phyloP scores from a whole-genome alignment of 2,329 filamentous ascomycete species.

The Helotiales sp. region DNA sequence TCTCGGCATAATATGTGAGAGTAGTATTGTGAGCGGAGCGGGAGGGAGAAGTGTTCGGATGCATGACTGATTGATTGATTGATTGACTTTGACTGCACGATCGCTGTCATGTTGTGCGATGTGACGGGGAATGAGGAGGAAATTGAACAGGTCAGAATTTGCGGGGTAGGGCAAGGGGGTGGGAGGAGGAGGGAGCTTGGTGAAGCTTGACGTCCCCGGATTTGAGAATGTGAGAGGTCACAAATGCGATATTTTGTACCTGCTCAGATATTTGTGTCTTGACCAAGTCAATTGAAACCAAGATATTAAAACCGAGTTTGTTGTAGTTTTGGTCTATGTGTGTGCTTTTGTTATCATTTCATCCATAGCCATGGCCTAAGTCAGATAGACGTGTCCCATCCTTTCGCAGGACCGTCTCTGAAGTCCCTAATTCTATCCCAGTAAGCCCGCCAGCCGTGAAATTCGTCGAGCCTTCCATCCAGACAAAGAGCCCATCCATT shows the following conservation, averaged over 20 bases:
- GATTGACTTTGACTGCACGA: too few species aligned
- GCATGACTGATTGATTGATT: neutral
- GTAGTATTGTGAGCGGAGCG: neutral
- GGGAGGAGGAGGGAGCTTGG: neutral
- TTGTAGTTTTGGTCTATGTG: constrained; percentile 1
- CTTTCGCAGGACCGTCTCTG: neutral
- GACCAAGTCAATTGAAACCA: neutral
- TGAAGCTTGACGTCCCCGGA: constrained; percentile 6
- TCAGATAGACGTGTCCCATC: constrained; percentile 5
- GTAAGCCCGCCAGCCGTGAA: constrained; percentile 11
- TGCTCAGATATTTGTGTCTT: neutral
- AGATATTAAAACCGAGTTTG: neutral
- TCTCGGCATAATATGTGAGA: neutral
- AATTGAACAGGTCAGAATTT: neutral
- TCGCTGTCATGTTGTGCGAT: constrained; percentile 3
- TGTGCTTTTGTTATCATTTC: neutral
- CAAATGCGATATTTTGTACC: neutral
- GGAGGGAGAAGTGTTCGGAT: neutral
- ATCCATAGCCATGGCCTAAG: neutral
- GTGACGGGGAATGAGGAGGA: neutral
- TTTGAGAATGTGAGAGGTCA: constrained; percentile 7
- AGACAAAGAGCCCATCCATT: neutral
- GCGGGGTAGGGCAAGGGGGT: neutral
- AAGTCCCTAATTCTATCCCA: constrained; percentile 3
- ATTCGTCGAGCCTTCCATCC: constrained; percentile 1